Evolutionary conservation across 306 rosid genomes (phyloP).

Genomic region (Leucaena leucocephala): DNA sequence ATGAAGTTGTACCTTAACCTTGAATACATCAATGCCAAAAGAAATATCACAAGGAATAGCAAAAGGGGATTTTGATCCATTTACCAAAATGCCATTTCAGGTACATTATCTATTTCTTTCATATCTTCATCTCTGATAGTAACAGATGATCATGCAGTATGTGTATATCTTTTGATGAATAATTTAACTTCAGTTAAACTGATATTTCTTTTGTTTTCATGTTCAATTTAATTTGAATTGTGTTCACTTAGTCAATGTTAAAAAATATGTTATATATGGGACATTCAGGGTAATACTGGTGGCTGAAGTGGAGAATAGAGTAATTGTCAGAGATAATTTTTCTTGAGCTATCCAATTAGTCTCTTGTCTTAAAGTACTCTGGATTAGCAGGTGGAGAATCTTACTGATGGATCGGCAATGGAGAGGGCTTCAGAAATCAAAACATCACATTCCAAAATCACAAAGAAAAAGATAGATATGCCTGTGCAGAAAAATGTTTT

Average conservation of each 20-base stretch:
- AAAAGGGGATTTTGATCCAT: conserved; percentile 87
- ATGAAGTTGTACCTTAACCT: conserved; percentile 59
- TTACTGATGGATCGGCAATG: conserved; percentile 32
- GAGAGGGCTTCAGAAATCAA: conserved; percentile 47
- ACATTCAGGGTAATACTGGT: background rate
- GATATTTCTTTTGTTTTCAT: conserved; percentile 27
- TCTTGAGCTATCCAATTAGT: conserved; percentile 6
- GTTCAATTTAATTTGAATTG: conserved; percentile 19
- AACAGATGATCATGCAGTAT: background rate
- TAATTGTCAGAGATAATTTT: background rate
- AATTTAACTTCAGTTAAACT: conserved; percentile 18
- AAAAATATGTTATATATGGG: background rate
- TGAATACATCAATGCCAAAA: conserved; percentile 63
- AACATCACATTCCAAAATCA: conserved; percentile 51
- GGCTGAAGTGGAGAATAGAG: background rate
- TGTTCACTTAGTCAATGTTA: conserved; percentile 25
- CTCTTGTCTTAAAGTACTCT: conserved; percentile 34
- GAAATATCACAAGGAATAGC: conserved; percentile 83
- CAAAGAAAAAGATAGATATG: conserved; percentile 72
- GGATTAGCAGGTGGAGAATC: conserved; percentile 55
- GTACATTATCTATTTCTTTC: conserved; percentile 41
- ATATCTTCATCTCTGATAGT: conserved; percentile 6
- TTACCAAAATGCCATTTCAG: conserved; percentile 80
- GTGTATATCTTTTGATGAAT: conserved; percentile 12
- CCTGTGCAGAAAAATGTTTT: conserved; percentile 91